phyloP scores from a whole-genome alignment of 805 yeast species.

The Peterozyma xylosa region DNA sequence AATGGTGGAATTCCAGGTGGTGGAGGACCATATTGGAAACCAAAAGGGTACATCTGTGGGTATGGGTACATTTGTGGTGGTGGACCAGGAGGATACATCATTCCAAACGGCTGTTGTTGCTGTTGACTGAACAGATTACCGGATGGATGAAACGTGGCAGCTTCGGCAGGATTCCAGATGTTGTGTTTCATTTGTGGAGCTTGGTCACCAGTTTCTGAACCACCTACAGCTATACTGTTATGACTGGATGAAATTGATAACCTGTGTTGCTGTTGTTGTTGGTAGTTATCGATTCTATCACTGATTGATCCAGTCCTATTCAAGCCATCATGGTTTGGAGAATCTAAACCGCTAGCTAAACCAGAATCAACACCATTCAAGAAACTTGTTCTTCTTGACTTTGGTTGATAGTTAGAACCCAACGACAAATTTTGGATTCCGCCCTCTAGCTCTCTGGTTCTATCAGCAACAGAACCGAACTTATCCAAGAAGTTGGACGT shows the following conservation, averaged over 20 bases:
- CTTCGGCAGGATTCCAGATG: slow-evolving; percentile 65
- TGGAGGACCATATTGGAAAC: neutral
- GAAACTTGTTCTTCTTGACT: slow-evolving; percentile 48
- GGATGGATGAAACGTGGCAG: slow-evolving; percentile 50
- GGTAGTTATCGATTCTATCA: slow-evolving; percentile 56
- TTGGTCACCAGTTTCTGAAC: slow-evolving; percentile 1
- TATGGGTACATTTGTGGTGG: neutral
- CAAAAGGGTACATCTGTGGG: neutral
- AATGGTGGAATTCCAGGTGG: neutral
- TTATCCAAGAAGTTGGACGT: slow-evolving; percentile 47
- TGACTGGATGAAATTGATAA: slow-evolving; percentile 3
- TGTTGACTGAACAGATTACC: slow-evolving; percentile 14
- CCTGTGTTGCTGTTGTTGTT: slow-evolving; percentile 9
- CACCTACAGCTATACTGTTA: slow-evolving; percentile 5
- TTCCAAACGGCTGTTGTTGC: slow-evolving; percentile 10
- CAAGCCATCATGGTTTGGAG: slow-evolving; percentile 18
- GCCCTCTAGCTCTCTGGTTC: slow-evolving; percentile 58
- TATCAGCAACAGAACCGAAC: slow-evolving; percentile 59
- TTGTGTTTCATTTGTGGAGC: slow-evolving; percentile 17
- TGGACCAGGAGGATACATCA: neutral
- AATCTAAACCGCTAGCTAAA: slow-evolving; percentile 9
- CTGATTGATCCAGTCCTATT: slow-evolving; percentile 43
- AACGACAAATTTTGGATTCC: slow-evolving; percentile 33
- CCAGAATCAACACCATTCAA: slow-evolving; percentile 24
- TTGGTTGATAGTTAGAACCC: slow-evolving; percentile 17